Percentiles rank a stretch among this genome's conserved stretches.
These are phyloP conservation scores for Wallemia hederae DNA, from an alignment of 1,284 basidiomycete species.

Conservation along the genomic window DNA sequence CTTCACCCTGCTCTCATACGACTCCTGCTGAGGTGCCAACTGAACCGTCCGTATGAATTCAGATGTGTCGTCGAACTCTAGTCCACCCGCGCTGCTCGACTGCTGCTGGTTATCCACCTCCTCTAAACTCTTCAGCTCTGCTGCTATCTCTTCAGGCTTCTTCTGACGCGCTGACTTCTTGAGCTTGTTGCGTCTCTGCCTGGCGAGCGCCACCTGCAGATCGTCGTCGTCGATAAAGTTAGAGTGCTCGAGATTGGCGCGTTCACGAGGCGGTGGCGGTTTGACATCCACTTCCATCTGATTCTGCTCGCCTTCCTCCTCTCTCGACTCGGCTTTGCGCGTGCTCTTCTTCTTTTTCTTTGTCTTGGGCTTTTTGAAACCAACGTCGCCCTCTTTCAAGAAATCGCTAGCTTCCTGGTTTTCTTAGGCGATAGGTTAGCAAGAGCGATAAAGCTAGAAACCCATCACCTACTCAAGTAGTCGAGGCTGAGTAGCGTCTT, in stretches of 20 bases:
- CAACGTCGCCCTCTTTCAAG: constrained; percentile 59
- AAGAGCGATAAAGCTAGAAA: constrained; percentile 3
- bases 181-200: constrained; percentile 49
- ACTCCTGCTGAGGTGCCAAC: constrained; percentile 16
- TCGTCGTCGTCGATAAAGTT: constrained; percentile 98
- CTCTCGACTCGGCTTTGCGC: constrained; percentile 33
- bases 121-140: constrained; percentile 28
- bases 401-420: constrained; percentile 67
- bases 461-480: constrained; percentile 41
- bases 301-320: constrained; percentile 24
- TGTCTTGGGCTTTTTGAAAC: constrained; percentile 75
- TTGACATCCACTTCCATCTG: constrained; percentile 51
- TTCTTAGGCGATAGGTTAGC: constrained; percentile 23
- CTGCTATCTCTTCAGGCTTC: constrained; percentile 57
- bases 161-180: constrained; percentile 41
- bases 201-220: constrained; percentile 67
- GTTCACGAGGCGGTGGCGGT: constrained; percentile 16
- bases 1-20: constrained; percentile 14
- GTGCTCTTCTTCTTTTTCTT: constrained; percentile 75
- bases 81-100: constrained; percentile 2
- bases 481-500: constrained; percentile 61
- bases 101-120: constrained; percentile 1
- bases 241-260: constrained; percentile 14
- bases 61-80: constrained; percentile 58
- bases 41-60: constrained; percentile 83